Evolutionary conservation across 169 alveolate species (phyloP).

Genomic region (Amoebophrya sp.): DNA sequence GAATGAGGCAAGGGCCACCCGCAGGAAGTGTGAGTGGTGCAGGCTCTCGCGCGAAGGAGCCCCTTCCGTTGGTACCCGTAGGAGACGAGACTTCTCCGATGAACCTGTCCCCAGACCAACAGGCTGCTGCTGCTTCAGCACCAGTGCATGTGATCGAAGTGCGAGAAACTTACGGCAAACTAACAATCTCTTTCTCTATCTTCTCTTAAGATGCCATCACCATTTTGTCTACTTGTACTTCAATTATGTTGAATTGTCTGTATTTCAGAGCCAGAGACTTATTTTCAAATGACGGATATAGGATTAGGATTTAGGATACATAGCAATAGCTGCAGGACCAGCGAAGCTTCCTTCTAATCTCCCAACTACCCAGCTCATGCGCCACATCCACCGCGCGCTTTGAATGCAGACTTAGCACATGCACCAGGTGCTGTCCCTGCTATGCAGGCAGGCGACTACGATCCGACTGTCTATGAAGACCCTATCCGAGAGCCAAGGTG

Average conservation of each 20-base stretch:
- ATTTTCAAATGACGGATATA: too few relatives aligned
- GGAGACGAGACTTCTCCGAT: not conserved
- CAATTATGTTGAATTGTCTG: too few relatives aligned
- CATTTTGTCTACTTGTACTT: too few relatives aligned
- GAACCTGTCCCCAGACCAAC: not conserved
- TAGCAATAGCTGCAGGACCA: too few relatives aligned
- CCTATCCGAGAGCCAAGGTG: not conserved
- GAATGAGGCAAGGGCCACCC: not conserved
- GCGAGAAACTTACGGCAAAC: too few relatives aligned
- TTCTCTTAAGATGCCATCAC: too few relatives aligned
- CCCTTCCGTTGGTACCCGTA: not conserved
- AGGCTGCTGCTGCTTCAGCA: not conserved
- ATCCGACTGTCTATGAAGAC: not conserved
- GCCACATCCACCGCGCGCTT: not conserved
- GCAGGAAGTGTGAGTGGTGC: not conserved
- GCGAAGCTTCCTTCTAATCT: too few relatives aligned
- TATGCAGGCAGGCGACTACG: constrained; percentile 15
- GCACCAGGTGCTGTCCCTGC: not conserved
- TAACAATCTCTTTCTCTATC: too few relatives aligned
- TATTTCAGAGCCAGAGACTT: too few relatives aligned
- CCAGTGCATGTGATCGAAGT: not conserved
- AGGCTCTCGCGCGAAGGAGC: not conserved
- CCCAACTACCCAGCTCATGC: not conserved
- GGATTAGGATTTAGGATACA: too few relatives aligned
- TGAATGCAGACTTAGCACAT: not conserved